Evolutionary conservation across 1,139 yeast species (phyloP).

Genomic region (Kodamaea sp.): DNA sequence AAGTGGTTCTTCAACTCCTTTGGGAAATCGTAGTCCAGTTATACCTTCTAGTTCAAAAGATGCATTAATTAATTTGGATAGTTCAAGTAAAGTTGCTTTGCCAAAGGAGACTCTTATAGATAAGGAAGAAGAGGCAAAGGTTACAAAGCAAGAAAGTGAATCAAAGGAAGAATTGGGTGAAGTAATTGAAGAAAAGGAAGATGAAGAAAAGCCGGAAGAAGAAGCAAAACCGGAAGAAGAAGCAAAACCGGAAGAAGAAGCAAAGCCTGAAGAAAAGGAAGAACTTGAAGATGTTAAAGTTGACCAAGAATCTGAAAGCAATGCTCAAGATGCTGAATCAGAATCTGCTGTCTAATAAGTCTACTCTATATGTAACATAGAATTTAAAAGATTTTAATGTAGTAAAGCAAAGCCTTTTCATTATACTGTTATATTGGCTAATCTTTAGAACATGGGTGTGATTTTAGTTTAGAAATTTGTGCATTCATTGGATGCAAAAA

Average conservation of each 20-base stretch:
- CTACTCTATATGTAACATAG: too few species aligned
- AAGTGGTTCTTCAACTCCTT: slow-evolving; percentile 13
- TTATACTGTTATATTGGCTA: too few species aligned
- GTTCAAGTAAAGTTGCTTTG: slow-evolving; percentile 29
- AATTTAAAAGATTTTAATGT: too few species aligned
- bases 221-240: slow-evolving; percentile 13
- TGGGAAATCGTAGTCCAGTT: slow-evolving; percentile 14
- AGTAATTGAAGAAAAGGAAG: slow-evolving; percentile 10
- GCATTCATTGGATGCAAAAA: too few species aligned
- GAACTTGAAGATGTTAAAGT: slow-evolving; percentile 9
- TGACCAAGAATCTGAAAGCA: too few species aligned
- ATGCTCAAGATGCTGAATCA: too few species aligned
- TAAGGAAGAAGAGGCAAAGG: slow-evolving; percentile 6
- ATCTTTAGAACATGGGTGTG: too few species aligned
- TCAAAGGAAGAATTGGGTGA: slow-evolving; percentile 3
- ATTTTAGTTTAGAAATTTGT: too few species aligned
- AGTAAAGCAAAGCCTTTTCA: too few species aligned
- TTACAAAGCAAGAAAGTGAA: slow-evolving; percentile 4
- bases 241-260: slow-evolving; percentile 3
- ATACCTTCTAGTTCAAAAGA: slow-evolving; percentile 10
- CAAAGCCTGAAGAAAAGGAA: slow-evolving; percentile 7
- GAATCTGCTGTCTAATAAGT: too few species aligned
- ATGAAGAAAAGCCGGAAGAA: slow-evolving; percentile 15
- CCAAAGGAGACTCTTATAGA: slow-evolving; percentile 46
- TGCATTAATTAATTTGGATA: slow-evolving; percentile 33